phyloP scores from a whole-genome alignment of 306 rosid genomes.

The Prunus fruticosa region DNA sequence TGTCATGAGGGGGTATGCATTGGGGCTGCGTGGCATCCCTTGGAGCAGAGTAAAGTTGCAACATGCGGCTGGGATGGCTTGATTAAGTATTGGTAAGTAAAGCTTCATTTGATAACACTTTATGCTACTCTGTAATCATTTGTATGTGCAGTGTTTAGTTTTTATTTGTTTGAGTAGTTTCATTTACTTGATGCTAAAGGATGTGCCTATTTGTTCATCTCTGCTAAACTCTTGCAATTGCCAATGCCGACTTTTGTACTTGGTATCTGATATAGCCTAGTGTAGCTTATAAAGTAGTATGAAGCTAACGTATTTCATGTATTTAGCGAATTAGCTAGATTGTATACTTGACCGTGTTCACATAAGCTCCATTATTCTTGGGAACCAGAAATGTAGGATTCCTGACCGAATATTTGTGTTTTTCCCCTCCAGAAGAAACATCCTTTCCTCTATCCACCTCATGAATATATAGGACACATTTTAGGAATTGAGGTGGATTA shows the following conservation, averaged over 20 bases:
- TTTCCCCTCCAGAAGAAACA: not conserved
- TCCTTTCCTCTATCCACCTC: not conserved
- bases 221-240: not conserved
- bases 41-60: slow-evolving; percentile 97
- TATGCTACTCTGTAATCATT: not conserved
- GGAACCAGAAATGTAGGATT: not conserved
- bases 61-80: slow-evolving; percentile 99
- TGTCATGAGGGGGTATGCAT: slow-evolving; percentile 96
- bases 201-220: not conserved
- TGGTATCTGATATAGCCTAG: not conserved
- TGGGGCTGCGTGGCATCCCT: slow-evolving; percentile 89
- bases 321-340: not conserved
- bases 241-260: not conserved
- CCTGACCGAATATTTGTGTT: not conserved
- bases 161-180: not conserved
- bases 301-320: not conserved
- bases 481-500: too few relatives aligned
- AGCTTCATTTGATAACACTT: slow-evolving; percentile 13
- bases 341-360: not conserved
- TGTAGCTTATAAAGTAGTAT: not conserved
- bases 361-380: not conserved
- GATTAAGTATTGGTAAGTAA: slow-evolving; percentile 89
- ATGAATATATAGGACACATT: not conserved
- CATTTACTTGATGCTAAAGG: not conserved
- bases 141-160: slow-evolving; percentile 9